phyloP scores from a whole-genome alignment of 2,329 filamentous ascomycete genomes.

The Talaromyces sp. region DNA sequence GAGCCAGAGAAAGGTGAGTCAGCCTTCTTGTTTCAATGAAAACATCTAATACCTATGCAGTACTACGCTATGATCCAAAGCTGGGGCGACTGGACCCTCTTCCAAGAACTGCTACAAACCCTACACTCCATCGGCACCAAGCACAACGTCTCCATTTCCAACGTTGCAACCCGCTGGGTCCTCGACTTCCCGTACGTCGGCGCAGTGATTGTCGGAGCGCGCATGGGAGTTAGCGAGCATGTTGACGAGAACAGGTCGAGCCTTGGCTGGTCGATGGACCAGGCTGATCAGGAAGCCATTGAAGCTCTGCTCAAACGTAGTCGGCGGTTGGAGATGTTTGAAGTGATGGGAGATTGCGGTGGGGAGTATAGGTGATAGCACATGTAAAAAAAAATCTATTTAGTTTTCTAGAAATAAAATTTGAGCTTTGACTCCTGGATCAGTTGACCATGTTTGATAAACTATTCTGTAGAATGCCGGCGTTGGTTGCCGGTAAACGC shows the following conservation, averaged over 20 bases:
- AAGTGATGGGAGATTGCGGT: slow-evolving; percentile 9
- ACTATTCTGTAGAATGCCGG: neutral
- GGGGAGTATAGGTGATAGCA: slow-evolving; percentile 5
- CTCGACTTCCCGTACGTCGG: slow-evolving; percentile 7
- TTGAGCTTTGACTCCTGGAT: neutral
- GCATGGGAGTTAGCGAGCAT: slow-evolving; percentile 10
- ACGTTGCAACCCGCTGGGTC: slow-evolving; percentile 10
- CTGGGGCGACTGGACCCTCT: slow-evolving; percentile 7
- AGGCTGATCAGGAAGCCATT: slow-evolving; percentile 3
- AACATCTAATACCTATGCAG: neutral
- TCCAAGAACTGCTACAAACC: neutral
- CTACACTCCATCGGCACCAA: slow-evolving; percentile 4
- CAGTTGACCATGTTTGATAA: neutral
- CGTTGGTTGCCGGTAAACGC: too few relatives aligned
- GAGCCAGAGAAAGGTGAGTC: slow-evolving; percentile 9
- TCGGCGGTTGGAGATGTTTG: slow-evolving; percentile 2
- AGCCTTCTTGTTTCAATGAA: neutral
- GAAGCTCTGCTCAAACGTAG: slow-evolving; percentile 1
- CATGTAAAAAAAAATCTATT: neutral
- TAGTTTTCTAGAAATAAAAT: neutral
- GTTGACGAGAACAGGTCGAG: slow-evolving; percentile 5
- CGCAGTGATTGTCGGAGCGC: slow-evolving; percentile 7
- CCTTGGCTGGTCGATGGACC: slow-evolving; percentile 9
- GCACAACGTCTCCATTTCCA: slow-evolving; percentile 8
- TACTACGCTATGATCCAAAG: slow-evolving; percentile 9